A percentile compares a stretch with the other conserved stretches of the same genome.
Evolutionary conservation across 2,329 filamentous ascomycete genomes (phyloP).

Genomic region (Exophiala spinifera): DNA sequence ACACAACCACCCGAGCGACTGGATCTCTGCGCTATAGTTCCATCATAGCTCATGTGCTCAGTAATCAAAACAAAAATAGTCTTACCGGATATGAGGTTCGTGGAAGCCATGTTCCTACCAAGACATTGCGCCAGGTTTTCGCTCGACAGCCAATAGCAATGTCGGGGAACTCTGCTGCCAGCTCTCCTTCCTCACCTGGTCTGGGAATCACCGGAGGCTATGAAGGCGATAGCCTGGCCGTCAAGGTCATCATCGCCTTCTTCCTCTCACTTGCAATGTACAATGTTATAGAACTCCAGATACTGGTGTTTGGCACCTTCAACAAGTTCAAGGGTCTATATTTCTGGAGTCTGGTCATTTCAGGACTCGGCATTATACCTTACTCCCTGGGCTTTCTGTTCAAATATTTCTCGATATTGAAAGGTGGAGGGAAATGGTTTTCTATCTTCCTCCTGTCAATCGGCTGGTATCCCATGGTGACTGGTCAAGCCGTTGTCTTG

Average conservation of each 20-base stretch:
- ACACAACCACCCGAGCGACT: no score
- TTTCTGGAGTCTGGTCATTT: conserved; percentile 50
- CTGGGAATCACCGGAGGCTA: conserved; percentile 22
- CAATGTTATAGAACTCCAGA: conserved; percentile 49
- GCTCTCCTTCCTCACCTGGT: conserved; percentile 15
- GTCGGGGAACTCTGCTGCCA: conserved; percentile 16
- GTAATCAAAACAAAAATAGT: background rate
- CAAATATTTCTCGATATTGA: conserved; percentile 44
- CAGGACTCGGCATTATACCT: conserved; percentile 43
- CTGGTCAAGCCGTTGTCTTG: conserved; percentile 48
- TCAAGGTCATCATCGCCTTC: conserved; percentile 45
- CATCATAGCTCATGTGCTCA: no score
- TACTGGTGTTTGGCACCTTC: conserved; percentile 50
- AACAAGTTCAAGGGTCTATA: conserved; percentile 46
- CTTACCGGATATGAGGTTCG: background rate
- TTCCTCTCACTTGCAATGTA: conserved; percentile 50
- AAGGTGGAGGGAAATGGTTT: conserved; percentile 33
- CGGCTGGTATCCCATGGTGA: conserved; percentile 50
- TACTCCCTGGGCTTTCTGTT: conserved; percentile 48
- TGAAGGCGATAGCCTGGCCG: conserved; percentile 34
- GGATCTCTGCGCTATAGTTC: no score
- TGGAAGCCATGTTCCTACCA: no score
- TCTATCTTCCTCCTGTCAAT: conserved; percentile 44
- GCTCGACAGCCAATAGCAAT: conserved; percentile 1
- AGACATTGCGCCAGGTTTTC: background rate